Conservation (phyloP, 352 stramenopile genomes). For the Phytophthora colocasiae region DNA sequence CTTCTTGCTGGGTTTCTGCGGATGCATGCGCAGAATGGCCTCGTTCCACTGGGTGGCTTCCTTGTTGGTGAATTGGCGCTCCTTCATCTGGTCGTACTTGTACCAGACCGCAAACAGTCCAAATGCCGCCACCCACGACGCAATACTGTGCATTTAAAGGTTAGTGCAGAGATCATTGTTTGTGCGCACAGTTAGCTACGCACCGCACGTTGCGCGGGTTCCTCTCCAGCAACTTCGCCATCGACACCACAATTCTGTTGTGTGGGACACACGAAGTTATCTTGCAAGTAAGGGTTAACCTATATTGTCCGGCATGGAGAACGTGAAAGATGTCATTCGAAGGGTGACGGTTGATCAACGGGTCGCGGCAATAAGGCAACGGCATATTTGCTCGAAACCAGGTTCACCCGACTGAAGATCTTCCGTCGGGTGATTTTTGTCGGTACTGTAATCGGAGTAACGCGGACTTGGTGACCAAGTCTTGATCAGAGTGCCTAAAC, state of each 20-base stretch:
- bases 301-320: no score
- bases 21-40: constrained; percentile 57
- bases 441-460: no score
- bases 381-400: not conserved
- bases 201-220: constrained; percentile 56
- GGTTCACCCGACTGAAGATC: not conserved
- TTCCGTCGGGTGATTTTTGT: no score
- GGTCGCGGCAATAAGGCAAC: no score
- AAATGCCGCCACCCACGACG: constrained; percentile 57
- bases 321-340: not conserved
- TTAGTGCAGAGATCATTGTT: not conserved
- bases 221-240: constrained; percentile 48
- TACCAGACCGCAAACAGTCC: constrained; percentile 54
- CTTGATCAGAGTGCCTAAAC: no score
- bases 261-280: no score
- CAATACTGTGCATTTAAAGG: constrained; percentile 40
- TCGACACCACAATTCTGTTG: not conserved
- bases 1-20: constrained; percentile 35
- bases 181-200: not conserved
- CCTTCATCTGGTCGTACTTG: constrained; percentile 65
- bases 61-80: constrained; percentile 55
- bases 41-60: constrained; percentile 66
- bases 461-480: no score
- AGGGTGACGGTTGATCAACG: not conserved
- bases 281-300: no score